Evolutionary conservation across 495 filamentous ascomycete genomes (phyloP), one percentile per base, ranked within the genome.

Genomic region (Aspergillus heteromorphus): DNA sequence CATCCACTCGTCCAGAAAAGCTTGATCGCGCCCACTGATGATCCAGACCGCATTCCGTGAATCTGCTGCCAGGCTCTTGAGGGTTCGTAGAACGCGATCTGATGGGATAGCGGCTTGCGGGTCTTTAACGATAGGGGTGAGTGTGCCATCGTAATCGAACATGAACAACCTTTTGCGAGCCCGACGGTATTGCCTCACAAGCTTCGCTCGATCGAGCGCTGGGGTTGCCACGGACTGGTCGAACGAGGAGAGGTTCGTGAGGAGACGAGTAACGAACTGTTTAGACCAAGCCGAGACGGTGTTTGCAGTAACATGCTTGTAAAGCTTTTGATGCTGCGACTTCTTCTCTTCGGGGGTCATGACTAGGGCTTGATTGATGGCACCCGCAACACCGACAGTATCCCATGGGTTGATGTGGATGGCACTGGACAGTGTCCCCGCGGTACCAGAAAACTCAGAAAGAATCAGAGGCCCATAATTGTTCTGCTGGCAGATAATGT

Each of bases 71-170:
- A 98, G 79, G 29, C 75, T 79, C 63, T 87, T 88, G 51, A 98
- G 74, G 21, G 86, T 92, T 27, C 82, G 82, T 36, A 95, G 82
- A 20, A 92, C 83, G 14, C 83, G 81, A 61, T 92, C 86, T 2
- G 90, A 89, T 0, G 93, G 92, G 34, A 96, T 84, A 2, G 95
- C 93, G 7, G 87, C 83, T 55, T 84, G 81, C 1, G 93, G 95
- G 57, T 97, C 89, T 51, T 84, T 83, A 21, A 97, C 92, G 59
- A 98, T 97, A 1, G 91, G 90, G 0, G 95, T 96, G n/a, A 98
- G 82, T 0, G 93, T 98, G 45, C 93, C 93, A 68, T 98, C 93
- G 64, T 97, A 98, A 74, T 98, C 93, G 61, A 97, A 96, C 87
- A 98, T 91, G 70, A 97, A 95, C 2, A 98, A 74, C 27, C 92